Conservation (phyloP, 208 protist genomes). For the Leishmania mexicana region DNA sequence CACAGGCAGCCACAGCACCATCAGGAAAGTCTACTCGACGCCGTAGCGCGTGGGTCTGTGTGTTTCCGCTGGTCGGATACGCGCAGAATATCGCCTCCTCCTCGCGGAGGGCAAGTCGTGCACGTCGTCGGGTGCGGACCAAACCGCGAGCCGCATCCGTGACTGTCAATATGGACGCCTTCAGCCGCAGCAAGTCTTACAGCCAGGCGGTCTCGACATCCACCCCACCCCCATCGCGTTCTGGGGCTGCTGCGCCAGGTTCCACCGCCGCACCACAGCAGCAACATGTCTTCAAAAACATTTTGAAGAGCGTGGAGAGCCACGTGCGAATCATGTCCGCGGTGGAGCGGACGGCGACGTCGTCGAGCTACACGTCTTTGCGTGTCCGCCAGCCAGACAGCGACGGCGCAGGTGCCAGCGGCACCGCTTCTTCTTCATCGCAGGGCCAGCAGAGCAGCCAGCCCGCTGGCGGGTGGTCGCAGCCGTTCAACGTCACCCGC, state of each 20-base stretch:
- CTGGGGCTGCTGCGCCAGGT: neutral
- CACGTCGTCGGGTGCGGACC: neutral
- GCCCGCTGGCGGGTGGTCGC: conserved; percentile 42
- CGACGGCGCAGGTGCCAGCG: conserved; percentile 4
- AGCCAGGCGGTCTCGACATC: conserved; percentile 26
- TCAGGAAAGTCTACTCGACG: neutral
- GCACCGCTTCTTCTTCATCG: conserved; percentile 4
- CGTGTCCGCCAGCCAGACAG: conserved; percentile 49
- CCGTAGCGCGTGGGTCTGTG: neutral
- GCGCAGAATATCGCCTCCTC: neutral
- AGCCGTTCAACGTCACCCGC: conserved; percentile 68
- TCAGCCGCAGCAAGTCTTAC: conserved; percentile 41
- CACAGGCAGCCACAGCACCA: neutral
- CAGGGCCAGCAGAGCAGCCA: conserved; percentile 11
- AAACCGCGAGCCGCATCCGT: neutral
- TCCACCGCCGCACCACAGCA: neutral
- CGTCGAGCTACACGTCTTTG: conserved; percentile 72
- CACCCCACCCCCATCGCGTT: conserved; percentile 9
- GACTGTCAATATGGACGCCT: conserved; percentile 21
- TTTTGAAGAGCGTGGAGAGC: conserved; percentile 81
- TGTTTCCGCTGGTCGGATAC: neutral
- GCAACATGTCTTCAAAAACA: conserved; percentile 54
- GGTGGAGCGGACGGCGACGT: conserved; percentile 68
- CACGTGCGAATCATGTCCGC: conserved; percentile 86
- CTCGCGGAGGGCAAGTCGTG: neutral